These are phyloP conservation scores for Piedraia hortae DNA, from an alignment of 2,329 filamentous ascomycete species.

Conservation along the genomic window DNA sequence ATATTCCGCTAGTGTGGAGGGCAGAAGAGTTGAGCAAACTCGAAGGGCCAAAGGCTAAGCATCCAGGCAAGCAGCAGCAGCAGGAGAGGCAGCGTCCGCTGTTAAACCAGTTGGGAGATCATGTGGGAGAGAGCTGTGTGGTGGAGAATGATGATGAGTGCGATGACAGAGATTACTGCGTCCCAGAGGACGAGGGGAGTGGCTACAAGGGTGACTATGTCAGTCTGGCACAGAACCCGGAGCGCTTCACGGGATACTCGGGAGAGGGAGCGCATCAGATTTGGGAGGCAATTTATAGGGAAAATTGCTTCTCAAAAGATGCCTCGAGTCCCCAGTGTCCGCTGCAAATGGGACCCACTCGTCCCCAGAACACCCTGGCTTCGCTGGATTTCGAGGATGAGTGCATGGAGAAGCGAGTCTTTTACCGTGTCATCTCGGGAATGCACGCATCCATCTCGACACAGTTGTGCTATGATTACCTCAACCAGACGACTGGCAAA, in stretches of 20 bases:
- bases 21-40: constrained; percentile 78
- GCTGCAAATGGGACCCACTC: constrained; percentile 15
- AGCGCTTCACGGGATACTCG: constrained; percentile 81
- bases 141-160: constrained; percentile 95
- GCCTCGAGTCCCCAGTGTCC: constrained; percentile 20
- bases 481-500: constrained; percentile 80
- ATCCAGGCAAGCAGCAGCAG: constrained; percentile 52
- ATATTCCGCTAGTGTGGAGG: constrained; percentile 77
- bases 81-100: constrained; percentile 45
- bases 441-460: constrained; percentile 97
- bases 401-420: constrained; percentile 94
- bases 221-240: constrained; percentile 73
- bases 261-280: constrained; percentile 67
- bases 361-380: constrained; percentile 35
- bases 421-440: constrained; percentile 79
- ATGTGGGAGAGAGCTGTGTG: constrained; percentile 84
- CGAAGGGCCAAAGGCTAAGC: constrained; percentile 68
- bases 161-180: constrained; percentile 87
- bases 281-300: constrained; percentile 88
- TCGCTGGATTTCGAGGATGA: constrained; percentile 62
- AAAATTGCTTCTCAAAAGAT: constrained; percentile 60
- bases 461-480: constrained; percentile 83
- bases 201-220: constrained; percentile 85
- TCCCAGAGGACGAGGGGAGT: constrained; percentile 78
- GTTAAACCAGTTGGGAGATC: constrained; percentile 54